Evolutionary conservation across 2,329 filamentous ascomycete species (phyloP).

Genomic region (Pseudocercospora crystallina): DNA sequence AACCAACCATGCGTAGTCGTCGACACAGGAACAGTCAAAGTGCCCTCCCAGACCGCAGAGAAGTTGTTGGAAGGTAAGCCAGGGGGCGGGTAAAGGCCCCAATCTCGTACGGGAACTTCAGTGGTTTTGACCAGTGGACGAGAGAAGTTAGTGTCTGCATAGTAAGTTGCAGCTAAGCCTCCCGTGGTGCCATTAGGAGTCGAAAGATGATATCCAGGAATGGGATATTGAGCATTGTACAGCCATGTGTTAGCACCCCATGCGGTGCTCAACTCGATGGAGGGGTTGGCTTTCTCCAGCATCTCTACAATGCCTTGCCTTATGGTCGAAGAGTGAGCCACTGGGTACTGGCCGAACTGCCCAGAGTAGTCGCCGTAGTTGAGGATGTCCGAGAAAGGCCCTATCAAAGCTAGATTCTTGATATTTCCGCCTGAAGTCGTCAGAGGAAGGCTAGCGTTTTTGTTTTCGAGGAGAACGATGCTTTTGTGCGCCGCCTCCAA

Average conservation of each 20-base stretch:
- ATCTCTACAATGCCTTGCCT: constrained; percentile 14
- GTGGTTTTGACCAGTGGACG: constrained; percentile 7
- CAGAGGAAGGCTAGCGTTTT: constrained; percentile 12
- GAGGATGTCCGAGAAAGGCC: constrained; percentile 14
- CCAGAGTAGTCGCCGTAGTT: constrained; percentile 23
- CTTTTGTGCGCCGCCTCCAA: constrained; percentile 18
- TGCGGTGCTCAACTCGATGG: constrained; percentile 10
- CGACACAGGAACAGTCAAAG: constrained; percentile 15
- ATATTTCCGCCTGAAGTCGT: neutral
- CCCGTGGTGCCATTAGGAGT: constrained; percentile 12
- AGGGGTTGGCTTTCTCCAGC: constrained; percentile 1
- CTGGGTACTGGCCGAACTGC: constrained; percentile 19
- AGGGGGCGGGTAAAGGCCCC: constrained; percentile 19
- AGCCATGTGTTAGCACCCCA: constrained; percentile 21
- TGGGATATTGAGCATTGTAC: constrained; percentile 17
- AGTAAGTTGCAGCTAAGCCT: constrained; percentile 18
- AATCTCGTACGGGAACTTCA: constrained; percentile 15
- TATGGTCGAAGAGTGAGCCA: constrained; percentile 14
- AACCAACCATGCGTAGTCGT: constrained; percentile 17
- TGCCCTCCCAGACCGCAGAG: constrained; percentile 19
- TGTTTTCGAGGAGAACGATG: constrained; percentile 18
- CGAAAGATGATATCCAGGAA: constrained; percentile 19
- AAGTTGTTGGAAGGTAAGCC: constrained; percentile 22
- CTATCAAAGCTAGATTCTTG: constrained; percentile 17
- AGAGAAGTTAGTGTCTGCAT: constrained; percentile 17